Evolutionary conservation across 2,329 filamentous ascomycete genomes (phyloP), one percentile per base, ranked within the genome.

Genomic region (Aureobasidium sp.): DNA sequence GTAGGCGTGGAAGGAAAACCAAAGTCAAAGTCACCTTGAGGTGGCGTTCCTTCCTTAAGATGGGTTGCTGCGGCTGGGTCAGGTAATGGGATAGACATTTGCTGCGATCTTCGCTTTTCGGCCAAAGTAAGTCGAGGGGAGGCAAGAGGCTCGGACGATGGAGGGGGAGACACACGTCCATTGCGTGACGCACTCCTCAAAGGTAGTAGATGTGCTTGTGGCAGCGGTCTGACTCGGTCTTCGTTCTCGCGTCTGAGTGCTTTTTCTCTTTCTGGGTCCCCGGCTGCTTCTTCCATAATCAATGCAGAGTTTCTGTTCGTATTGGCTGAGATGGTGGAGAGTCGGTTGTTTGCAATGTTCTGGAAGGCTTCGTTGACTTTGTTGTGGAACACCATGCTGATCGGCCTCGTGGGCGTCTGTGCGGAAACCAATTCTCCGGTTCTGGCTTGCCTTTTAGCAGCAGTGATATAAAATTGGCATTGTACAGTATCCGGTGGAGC

Each of bases 401-500:
- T 80, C 3, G 87, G 87, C 49, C 80, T 75, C 16, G 75, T 76
- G 3, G 78, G 78, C 8, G 77, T 78, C 55, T 77, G 74, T 44
- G 69, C 87, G 74, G 58, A 84, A 79, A 79, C 75, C 21, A 78
- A 64, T 45, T 71, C 62, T 75, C 84, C 70, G 76, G 79, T 72
- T 76, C 78, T 44, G 8, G 68, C 66, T 63, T 71, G 76, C 53
- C 86, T 79, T 67, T 89, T 87, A 8, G 91, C 83, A 1, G 88
- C 85, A 0, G 93, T 97, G 66, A 97, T 89, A 75, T 91, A 97
- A 79, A 97, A 97, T 72, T 96, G 92, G 78, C 92, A 97, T 29
- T 89, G 90, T 9, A 97, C 89, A 34, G 89, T 88, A 70, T 94
- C 90, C 0, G 90, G 89, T 1, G 93, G 93, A 10, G 93, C 92